These are phyloP conservation scores for Nemania abortiva DNA, from an alignment of 2,329 filamentous ascomycete genomes.

Conservation along the genomic window DNA sequence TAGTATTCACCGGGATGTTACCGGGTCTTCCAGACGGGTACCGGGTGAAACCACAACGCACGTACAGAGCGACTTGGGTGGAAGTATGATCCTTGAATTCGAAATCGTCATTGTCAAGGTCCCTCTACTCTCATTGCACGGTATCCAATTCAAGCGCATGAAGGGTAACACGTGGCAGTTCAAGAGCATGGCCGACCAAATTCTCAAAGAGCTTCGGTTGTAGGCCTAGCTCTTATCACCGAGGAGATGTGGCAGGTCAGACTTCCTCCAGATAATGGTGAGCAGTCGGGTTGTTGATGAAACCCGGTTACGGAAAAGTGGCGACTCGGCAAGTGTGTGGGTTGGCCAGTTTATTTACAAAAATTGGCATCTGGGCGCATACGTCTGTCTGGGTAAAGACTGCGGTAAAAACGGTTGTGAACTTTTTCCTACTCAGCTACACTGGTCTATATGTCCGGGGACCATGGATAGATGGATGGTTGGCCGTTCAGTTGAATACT, in stretches of 20 bases:
- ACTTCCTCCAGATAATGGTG: not conserved
- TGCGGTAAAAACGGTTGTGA: constrained; percentile 11
- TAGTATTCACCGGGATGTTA: constrained; percentile 69
- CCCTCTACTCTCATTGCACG: constrained; percentile 89
- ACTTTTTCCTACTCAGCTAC: constrained; percentile 31
- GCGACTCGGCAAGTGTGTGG: constrained; percentile 3
- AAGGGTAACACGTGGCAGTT: constrained; percentile 98
- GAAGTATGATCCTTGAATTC: constrained; percentile 86
- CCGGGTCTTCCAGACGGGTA: constrained; percentile 66
- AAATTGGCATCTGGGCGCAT: constrained; percentile 7
- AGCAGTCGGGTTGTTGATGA: not conserved
- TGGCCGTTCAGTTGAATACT: constrained; percentile 43
- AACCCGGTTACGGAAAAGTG: not conserved
- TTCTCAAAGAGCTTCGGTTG: constrained; percentile 85
- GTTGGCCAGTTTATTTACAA: constrained; percentile 9
- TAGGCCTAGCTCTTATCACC: constrained; percentile 55
- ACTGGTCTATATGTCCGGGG: constrained; percentile 33
- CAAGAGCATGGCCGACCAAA: constrained; percentile 97
- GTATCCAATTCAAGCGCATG: constrained; percentile 98
- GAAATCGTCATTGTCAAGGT: constrained; percentile 99
- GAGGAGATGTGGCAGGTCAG: constrained; percentile 22
- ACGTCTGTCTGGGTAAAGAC: not conserved
- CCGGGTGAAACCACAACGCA: constrained; percentile 92
- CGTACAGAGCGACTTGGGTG: constrained; percentile 89
- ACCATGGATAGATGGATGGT: constrained; percentile 34